Evolutionary conservation across 371 early-diverging fungal genomes (phyloP), one percentile per base, ranked within the genome.

Genomic region (Lichtheimia ramosa): DNA sequence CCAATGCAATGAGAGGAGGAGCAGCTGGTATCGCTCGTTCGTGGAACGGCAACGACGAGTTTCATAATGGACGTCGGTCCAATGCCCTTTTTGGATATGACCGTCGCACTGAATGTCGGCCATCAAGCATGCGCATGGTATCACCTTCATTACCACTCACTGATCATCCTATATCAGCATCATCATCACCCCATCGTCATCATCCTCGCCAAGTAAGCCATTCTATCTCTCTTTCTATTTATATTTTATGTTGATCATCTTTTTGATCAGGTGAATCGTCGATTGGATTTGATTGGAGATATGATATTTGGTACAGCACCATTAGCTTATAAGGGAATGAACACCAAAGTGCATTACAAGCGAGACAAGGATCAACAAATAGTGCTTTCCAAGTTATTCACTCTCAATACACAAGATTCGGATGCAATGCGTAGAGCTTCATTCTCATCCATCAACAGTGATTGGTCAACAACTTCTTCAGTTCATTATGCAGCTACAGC

Each of bases 261-360:
- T 34, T 24, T 62, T 15, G n/a, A 24, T 63, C 66, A 77, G 78
- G 75, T 63, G 57, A 63, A 60, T 58, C 75, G 73, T 25, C 70
- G 64, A 64, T 56, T 81, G 42, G 83, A 81, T 63, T 54, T 79
- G 15, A 75, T 80, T 55, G 84, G 82, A 3, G 84, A 83, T 43
- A 83, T 87, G 79, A 85, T 87, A 63, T 87, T 87, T 63, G 88
- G 88, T 40, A 82, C 85, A 10, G 82, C 86, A 8, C 88, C 88
- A 21, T 68, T 87, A 20, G 79, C 86, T 10, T 85, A 86, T 66
- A 87, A 87, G 64, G 88, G 88, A 48, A 83, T 83, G 70, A 82
- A 79, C n/a, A 84, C 85, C 43, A 87, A 83, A 64, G 79, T 87
- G 10, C 88, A 87, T 48, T 82, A 76, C 59, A 72, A 82, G 58